Conservation (phyloP, 352 stramenopile genomes). For the Elongisporangium anandrum region DNA sequence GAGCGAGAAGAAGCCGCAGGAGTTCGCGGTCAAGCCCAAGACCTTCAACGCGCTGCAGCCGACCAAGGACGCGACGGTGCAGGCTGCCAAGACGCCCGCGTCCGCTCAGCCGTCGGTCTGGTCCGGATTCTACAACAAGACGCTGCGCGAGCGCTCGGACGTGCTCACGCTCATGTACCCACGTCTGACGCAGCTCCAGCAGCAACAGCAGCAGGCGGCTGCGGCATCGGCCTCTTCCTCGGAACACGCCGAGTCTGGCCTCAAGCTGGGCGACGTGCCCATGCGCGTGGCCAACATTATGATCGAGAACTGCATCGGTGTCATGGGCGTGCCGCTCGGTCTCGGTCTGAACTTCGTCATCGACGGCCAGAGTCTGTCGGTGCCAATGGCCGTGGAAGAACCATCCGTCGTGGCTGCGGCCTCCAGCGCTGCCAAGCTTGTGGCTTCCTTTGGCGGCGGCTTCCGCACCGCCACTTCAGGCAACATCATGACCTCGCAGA, state of each 20-base stretch:
- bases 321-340: slow-evolving; percentile 79
- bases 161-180: slow-evolving; percentile 86
- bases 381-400: slow-evolving; percentile 86
- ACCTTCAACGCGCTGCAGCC: slow-evolving; percentile 42
- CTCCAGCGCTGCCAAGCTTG: slow-evolving; percentile 79
- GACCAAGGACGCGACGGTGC: slow-evolving; percentile 26
- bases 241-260: slow-evolving; percentile 20
- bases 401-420: slow-evolving; percentile 81
- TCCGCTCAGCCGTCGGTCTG: slow-evolving; percentile 68
- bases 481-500: slow-evolving; percentile 87
- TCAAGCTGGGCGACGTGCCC: slow-evolving; percentile 65
- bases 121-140: slow-evolving; percentile 90
- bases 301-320: slow-evolving; percentile 89
- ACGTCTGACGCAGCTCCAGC: slow-evolving; percentile 42
- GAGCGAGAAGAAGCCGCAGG: slow-evolving; percentile 4
- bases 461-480: slow-evolving; percentile 70
- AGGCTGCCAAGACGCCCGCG: slow-evolving; percentile 4
- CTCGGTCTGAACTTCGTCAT: slow-evolving; percentile 86
- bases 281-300: slow-evolving; percentile 82
- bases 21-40: slow-evolving; percentile 16
- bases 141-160: slow-evolving; percentile 72
- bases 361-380: slow-evolving; percentile 68
- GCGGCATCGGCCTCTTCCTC: neutral
- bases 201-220: slow-evolving; percentile 10
- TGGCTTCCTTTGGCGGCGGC: slow-evolving; percentile 62